These are phyloP conservation scores for Boletellus sp. DNA, from an alignment of 1,284 basidiomycete species.

Conservation along the genomic window DNA sequence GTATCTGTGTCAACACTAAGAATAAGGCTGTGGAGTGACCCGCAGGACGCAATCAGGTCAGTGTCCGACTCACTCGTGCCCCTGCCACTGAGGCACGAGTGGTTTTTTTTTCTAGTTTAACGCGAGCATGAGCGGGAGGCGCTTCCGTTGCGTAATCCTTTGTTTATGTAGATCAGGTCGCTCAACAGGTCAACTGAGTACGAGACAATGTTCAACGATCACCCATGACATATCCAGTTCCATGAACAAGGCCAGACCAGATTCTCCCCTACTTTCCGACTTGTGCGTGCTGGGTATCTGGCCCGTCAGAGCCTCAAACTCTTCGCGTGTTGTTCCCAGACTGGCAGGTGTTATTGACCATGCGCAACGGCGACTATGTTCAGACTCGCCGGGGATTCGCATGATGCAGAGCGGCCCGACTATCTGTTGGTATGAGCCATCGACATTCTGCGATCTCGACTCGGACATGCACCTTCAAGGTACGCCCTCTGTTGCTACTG, in stretches of 20 bases:
- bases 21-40: not conserved
- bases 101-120: slow-evolving; percentile 3
- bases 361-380: slow-evolving; percentile 22
- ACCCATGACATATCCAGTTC: not conserved
- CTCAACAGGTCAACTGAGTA: not conserved
- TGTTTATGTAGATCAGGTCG: slow-evolving; percentile 26
- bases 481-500: slow-evolving; percentile 22
- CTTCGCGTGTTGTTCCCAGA: slow-evolving; percentile 8
- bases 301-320: slow-evolving; percentile 5
- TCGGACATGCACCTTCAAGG: slow-evolving; percentile 12
- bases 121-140: not conserved
- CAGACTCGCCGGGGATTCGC: slow-evolving; percentile 25
- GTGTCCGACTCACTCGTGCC: slow-evolving; percentile 6
- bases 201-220: slow-evolving; percentile 1
- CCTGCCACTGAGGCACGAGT: slow-evolving; percentile 8
- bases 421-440: slow-evolving; percentile 8
- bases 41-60: slow-evolving; percentile 9
- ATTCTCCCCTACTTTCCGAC: slow-evolving; percentile 11
- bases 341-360: slow-evolving; percentile 6
- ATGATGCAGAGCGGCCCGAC: slow-evolving; percentile 8
- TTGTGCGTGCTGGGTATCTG: not conserved
- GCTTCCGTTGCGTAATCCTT: slow-evolving; percentile 7
- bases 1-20: slow-evolving; percentile 4
- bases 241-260: slow-evolving; percentile 1
- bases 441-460: not conserved